These are phyloP conservation scores for Hortiboletus rubellus DNA, from an alignment of 1,284 basidiomycete genomes.

Conservation along the genomic window DNA sequence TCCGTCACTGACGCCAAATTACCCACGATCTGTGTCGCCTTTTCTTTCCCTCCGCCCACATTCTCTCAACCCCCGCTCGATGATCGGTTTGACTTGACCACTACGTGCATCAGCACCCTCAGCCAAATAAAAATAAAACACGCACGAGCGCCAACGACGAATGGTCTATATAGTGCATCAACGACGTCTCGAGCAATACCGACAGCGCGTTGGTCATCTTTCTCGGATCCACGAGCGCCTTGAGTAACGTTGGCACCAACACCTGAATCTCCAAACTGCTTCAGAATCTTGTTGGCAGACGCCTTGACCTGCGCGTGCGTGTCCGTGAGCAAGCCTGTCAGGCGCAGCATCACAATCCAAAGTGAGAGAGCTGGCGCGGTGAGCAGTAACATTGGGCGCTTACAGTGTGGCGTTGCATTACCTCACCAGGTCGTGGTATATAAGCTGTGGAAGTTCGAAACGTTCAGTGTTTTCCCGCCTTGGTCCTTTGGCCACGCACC, in stretches of 20 bases:
- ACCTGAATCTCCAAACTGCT: slow-evolving; percentile 95
- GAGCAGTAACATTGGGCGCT: slow-evolving; percentile 33
- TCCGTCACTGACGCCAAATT: slow-evolving; percentile 96
- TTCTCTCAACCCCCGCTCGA: slow-evolving; percentile 92
- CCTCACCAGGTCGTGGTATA: too few relatives aligned
- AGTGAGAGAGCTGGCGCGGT: slow-evolving; percentile 84
- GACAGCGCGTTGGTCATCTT: slow-evolving; percentile 88
- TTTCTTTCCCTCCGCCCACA: slow-evolving; percentile 93
- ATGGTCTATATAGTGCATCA: slow-evolving; percentile 98
- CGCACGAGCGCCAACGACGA: slow-evolving; percentile 91
- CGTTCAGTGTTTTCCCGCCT: too few relatives aligned
- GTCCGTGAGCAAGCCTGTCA: slow-evolving; percentile 95
- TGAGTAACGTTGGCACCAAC: slow-evolving; percentile 89
- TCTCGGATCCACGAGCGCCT: slow-evolving; percentile 93
- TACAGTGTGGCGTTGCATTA: too few relatives aligned
- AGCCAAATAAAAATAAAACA: slow-evolving; percentile 24
- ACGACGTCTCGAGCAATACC: slow-evolving; percentile 89
- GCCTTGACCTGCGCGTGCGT: slow-evolving; percentile 95
- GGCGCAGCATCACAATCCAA: slow-evolving; percentile 93
- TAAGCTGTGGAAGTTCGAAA: too few relatives aligned
- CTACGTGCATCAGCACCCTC: background rate
- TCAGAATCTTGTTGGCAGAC: slow-evolving; percentile 93
- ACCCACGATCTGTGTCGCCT: slow-evolving; percentile 96
- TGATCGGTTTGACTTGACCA: slow-evolving; percentile 85
- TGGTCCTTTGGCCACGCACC: too few relatives aligned